phyloP scores from a whole-genome alignment of 106 monocot species.

The Vanilla planifolia region DNA sequence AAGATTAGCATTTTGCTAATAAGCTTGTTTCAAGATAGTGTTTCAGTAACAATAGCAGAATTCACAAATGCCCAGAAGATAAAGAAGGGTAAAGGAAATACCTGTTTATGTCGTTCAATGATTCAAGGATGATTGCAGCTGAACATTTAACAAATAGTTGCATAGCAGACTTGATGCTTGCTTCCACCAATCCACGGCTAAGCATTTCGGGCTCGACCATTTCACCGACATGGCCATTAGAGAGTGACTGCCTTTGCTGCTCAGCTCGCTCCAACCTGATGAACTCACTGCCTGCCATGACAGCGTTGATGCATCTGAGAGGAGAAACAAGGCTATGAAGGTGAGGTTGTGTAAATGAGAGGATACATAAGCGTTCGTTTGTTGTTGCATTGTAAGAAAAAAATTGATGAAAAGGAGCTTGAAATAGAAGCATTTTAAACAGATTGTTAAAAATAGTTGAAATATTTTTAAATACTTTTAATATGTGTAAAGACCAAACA shows the following conservation, averaged over 20 bases:
- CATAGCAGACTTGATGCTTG: conserved; percentile 86
- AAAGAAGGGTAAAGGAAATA: conserved; percentile 9
- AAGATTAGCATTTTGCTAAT: too few species aligned
- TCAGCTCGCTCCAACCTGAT: conserved; percentile 53
- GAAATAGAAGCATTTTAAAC: too few species aligned
- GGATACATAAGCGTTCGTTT: too few species aligned
- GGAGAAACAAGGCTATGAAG: background rate
- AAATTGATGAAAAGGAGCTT: too few species aligned
- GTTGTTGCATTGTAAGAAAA: too few species aligned
- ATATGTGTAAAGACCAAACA: too few species aligned
- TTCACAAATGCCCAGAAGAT: too few species aligned
- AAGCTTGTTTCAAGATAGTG: too few species aligned
- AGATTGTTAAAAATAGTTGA: too few species aligned
- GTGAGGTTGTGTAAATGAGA: too few species aligned
- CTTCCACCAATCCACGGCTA: conserved; percentile 47
- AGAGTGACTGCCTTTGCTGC: conserved; percentile 40
- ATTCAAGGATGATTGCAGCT: conserved; percentile 60
- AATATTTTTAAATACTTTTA: too few species aligned
- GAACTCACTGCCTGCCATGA: conserved; percentile 74
- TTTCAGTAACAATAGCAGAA: too few species aligned
- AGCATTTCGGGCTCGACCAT: conserved; percentile 41
- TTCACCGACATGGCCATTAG: conserved; percentile 54
- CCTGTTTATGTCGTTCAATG: conserved; percentile 73
- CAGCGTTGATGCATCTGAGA: conserved; percentile 77
- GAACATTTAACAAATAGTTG: conserved; percentile 78